Evolutionary conservation across 1,284 basidiomycete species (phyloP), one percentile per base, ranked within the genome.

Genomic region (Inonotus hispidus): DNA sequence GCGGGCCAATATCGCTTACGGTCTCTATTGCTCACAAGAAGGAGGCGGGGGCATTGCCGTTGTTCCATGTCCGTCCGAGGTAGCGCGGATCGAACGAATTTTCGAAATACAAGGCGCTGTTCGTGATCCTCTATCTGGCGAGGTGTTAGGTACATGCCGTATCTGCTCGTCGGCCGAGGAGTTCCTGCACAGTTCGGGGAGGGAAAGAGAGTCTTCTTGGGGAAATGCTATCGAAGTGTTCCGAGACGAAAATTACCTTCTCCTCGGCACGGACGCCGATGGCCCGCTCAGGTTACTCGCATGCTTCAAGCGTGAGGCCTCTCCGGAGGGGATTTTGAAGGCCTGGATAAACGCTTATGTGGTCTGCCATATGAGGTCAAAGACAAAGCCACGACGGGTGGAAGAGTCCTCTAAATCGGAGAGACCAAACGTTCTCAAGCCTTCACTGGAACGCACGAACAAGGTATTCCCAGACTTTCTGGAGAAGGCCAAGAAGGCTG

Each of bases 1-100:
- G 69, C 78, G 87, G 1, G 71, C 80, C 0, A 74, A 71, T 35
- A 75, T 85, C 38, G 75, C 78, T 3, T 88, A 85, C 84, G 68
- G 72, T 2, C 62, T 62, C 7, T 83, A 77, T 66, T 67, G 71
- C 61, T 58, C 25, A 8, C 49, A 25, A 23, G 39, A 50, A 27
- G 32, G 38, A 14, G 3, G 3, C n/a, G n/a, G n/a, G n/a, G n/a
- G n/a, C n/a, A n/a, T n/a, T n/a, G n/a, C n/a, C 23, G 41, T 64
- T 13, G 49, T 64, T 16, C 64, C 46, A 32, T 49, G 56, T 47
- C 54, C 68, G 66, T 21, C 16, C n/a, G 41, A 65, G 47, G 61
- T 61, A 16, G 39, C 65, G n/a, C 47, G 52, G 29, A 35, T 29
- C 35, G 66, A 66, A 39, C 56, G 58, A 8, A 60, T 64, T 35